phyloP scores from a whole-genome alignment of 768 basidiomycete genomes.

The Tulasnella sp. region DNA sequence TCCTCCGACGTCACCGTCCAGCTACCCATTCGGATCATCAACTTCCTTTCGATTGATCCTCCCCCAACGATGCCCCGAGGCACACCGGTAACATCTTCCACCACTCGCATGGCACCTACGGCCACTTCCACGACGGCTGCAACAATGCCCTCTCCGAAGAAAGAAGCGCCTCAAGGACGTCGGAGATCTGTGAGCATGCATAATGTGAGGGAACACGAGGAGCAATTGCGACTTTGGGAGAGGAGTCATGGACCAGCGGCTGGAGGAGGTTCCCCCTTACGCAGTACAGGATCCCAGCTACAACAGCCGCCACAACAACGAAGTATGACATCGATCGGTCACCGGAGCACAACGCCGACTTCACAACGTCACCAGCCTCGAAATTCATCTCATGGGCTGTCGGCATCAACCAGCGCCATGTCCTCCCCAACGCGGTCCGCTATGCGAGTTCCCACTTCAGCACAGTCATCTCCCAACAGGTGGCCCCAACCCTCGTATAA shows the following conservation, averaged over 20 bases:
- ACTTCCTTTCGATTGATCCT: conserved; percentile 80
- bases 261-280: not conserved
- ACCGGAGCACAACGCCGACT: not conserved
- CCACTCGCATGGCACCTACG: not conserved
- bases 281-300: not conserved
- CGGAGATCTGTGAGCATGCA: conserved; percentile 11
- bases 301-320: not conserved
- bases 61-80: conserved; percentile 37
- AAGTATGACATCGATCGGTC: not conserved
- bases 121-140: not conserved
- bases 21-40: conserved; percentile 69
- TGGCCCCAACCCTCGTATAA: not conserved
- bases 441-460: not conserved
- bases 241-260: not conserved
- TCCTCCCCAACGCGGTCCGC: not conserved
- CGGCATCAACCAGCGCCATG: not conserved
- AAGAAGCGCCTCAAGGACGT: not conserved
- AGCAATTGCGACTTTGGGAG: conserved; percentile 5
- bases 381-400: not conserved
- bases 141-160: not conserved
- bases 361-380: not conserved
- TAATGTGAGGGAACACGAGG: conserved; percentile 3
- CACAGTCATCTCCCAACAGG: not conserved
- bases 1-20: conserved; percentile 59
- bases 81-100: not conserved